Conservation (phyloP, 1,284 basidiomycete genomes). For the Fistulinella cinereoalba region DNA sequence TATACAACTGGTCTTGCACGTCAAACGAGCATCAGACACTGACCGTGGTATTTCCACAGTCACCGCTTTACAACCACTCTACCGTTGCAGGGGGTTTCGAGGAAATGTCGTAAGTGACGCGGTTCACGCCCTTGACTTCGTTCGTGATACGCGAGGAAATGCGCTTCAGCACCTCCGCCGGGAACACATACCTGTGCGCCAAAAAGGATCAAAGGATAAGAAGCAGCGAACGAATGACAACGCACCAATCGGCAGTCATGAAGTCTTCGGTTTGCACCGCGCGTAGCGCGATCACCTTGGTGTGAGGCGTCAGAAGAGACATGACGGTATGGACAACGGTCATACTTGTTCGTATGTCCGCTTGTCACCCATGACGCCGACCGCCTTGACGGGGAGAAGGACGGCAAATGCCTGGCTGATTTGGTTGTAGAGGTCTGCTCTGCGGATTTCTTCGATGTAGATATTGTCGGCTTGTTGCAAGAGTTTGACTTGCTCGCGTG, state of each 20-base stretch:
- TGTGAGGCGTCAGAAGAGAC: neutral
- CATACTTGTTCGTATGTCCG: conserved; percentile 94
- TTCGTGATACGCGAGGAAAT: conserved; percentile 98
- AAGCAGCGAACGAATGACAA: neutral
- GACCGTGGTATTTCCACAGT: neutral
- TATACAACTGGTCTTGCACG: no score
- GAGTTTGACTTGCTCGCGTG: conserved; percentile 88
- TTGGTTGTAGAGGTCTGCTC: conserved; percentile 88
- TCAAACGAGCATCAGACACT: no score
- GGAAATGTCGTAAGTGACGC: conserved; percentile 95
- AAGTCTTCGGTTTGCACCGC: conserved; percentile 95
- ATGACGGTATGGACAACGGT: neutral
- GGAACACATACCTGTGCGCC: conserved; percentile 81
- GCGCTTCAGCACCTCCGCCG: conserved; percentile 84
- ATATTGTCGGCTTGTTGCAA: conserved; percentile 96
- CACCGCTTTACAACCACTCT: conserved; percentile 43
- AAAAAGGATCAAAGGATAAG: neutral
- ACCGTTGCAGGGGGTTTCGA: conserved; percentile 90
- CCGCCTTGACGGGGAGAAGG: conserved; percentile 93
- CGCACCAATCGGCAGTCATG: conserved; percentile 95
- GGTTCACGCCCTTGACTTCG: conserved; percentile 92
- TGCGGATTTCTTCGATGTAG: conserved; percentile 97
- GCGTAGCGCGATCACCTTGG: conserved; percentile 80
- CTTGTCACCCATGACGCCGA: conserved; percentile 97
- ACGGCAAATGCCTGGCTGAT: conserved; percentile 99